Base-by-base conservation (phyloP, 305 asterid genomes). In the Solanum chacoense region DNA sequence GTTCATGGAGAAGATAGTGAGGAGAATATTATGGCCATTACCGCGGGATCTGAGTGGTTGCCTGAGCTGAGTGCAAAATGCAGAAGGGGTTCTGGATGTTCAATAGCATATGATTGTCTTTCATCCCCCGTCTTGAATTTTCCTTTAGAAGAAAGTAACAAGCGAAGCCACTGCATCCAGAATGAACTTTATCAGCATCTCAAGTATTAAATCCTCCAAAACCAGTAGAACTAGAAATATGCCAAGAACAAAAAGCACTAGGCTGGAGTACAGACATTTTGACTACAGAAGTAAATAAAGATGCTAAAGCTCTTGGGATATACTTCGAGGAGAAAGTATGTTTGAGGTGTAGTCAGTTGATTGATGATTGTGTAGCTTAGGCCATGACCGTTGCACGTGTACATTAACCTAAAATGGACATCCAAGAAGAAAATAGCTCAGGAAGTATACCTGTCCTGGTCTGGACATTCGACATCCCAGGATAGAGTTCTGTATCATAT, bases 1-100 rank as follows among this genome's bases (percentile, higher is more conserved):
- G 90, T 12, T 85, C 32, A 42, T 85, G 76, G 77, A 37, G 55
- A 63, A 67, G 29, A 22, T 11, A 87, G 11, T 7, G 32, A n/a
- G 55, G 76, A 74, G 10, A 45, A 32, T 12, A 55, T 13, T 16
- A 32, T 24, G 84, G 76, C 77, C 42, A 71, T 42, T 98, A 98
- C 99, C 92, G 98, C 97, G 6, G 99, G 99, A 94, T 98, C 99
- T 1, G 99, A 96, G 89, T 98, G 99, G 92, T 93, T 94, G 72
- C 99, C 99, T 16, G 98, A 93, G 73, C 97, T 93, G 87, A 98
- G 98, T 63, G 99, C 97, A 85, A 98, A 98, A 93, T 98, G 94
- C 24, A 98, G 93, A 85, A 98, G 99, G 75, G 99, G 98, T 92
- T 96, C 98, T 2, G 97, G 94, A 16, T 89, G 95, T 88, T 90